These are phyloP conservation scores for Xerocomus nothofagi DNA, from an alignment of 1,284 basidiomycete genomes.

Conservation along the genomic window DNA sequence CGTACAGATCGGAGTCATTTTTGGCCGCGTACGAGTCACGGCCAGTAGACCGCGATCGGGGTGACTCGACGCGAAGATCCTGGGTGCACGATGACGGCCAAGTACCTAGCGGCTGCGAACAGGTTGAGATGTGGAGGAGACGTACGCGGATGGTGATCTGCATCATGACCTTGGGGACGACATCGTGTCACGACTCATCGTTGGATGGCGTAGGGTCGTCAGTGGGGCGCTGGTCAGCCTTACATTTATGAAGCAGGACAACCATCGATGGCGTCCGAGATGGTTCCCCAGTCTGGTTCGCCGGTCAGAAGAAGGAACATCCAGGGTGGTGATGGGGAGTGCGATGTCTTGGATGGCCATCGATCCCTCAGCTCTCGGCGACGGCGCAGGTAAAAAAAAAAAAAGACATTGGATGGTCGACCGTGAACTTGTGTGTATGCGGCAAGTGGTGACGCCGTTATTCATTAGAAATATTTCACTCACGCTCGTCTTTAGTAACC, in stretches of 20 bases:
- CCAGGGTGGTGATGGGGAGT: background rate
- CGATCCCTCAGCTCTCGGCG: background rate
- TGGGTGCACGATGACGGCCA: too few species aligned
- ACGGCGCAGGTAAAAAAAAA: background rate
- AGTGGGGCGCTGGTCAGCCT: background rate
- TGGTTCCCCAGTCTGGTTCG: too few species aligned
- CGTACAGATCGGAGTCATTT: constrained; percentile 1
- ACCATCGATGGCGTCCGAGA: background rate
- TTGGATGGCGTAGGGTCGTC: background rate
- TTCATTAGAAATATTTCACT: too few species aligned
- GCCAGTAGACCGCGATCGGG: background rate
- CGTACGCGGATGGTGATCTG: background rate
- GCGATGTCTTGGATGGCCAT: background rate
- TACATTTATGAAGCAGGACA: background rate
- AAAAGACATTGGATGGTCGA: background rate
- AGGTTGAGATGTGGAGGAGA: background rate
- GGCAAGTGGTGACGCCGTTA: too few species aligned
- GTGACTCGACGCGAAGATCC: constrained; percentile 2
- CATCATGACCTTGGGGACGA: background rate
- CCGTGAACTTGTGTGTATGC: background rate
- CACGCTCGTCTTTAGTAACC: too few species aligned
- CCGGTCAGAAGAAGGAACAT: background rate
- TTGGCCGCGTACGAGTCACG: constrained; percentile 5
- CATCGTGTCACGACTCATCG: background rate
- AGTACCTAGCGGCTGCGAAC: background rate